Evolutionary conservation across 164 flowering plant genomes (phyloP), one percentile per base, ranked within the genome.

Genomic region (Euptelea pleiosperma): DNA sequence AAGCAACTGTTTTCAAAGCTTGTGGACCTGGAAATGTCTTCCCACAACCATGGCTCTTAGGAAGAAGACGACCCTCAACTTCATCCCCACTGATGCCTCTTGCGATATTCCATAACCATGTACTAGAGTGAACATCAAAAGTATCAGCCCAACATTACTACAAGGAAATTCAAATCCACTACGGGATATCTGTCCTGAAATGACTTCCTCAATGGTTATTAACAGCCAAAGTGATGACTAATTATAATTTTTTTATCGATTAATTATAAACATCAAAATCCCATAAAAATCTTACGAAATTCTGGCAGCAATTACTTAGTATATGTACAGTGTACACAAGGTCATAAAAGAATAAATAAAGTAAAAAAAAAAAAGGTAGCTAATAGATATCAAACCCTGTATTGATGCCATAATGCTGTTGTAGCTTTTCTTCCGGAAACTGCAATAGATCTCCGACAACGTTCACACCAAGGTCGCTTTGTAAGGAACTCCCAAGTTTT

Each of bases 1-100:
- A 70, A 73, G 73, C 59, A 64, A 84, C 60, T 18, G 80, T 80
- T 72, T 70, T 89, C 69, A 93, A 74, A 64, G 94, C 89, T 37
- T 71, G 74, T 60, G 80, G 94, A 28, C 99, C 97, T 64, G 96
- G 87, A 77, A 90, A 93, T 65, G 87, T 78, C 72, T 93, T 93
- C 67, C 97, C 97, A 72, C 91, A 78, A 65, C 97, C 99, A 83
- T 93, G 99, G 66, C 99, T 93, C 58, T 89, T 89, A 49, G 99
- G 87, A 64, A 93, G 91, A 61, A 87, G 84, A 55, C 97, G 96
- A 16, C 80, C 89, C 71, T 86, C 74, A 64, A 93, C 97, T 79
- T 86, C 94, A 48, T 93, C 99, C 57, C 99, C 99, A 69, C 70
- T 78, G 50, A 87, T 79, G 34, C 97, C 99, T 73, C 99, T 78